Percentiles rank a stretch among this genome's conserved stretches.
These are phyloP conservation scores for Penicillium cinerascens DNA, from an alignment of 495 filamentous ascomycete species.

Conservation along the genomic window DNA sequence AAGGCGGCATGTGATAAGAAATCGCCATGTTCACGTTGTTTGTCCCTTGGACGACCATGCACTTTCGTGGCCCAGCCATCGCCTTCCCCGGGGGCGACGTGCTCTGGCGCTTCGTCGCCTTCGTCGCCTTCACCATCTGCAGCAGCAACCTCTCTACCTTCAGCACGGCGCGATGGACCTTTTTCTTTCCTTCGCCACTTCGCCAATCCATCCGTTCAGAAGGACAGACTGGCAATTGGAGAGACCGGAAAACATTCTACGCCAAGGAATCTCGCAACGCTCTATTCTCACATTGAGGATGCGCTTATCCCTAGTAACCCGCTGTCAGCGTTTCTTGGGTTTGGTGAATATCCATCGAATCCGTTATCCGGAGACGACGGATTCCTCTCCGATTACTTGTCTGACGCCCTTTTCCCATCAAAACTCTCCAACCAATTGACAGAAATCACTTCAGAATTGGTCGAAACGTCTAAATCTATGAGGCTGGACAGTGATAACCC, in stretches of 20 bases:
- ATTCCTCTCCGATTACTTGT: slow-evolving; percentile 14
- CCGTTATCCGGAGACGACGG: slow-evolving; percentile 14
- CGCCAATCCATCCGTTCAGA: slow-evolving; percentile 30
- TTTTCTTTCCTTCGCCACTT: slow-evolving; percentile 37
- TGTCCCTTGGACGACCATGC: slow-evolving; percentile 21
- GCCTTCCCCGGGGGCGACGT: neutral
- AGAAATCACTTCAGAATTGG: slow-evolving; percentile 27
- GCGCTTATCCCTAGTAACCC: slow-evolving; percentile 26
- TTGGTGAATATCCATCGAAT: slow-evolving; percentile 15
- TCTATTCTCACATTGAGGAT: slow-evolving; percentile 33
- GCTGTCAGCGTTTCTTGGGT: slow-evolving; percentile 10
- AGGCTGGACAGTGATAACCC: neutral
- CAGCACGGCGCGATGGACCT: slow-evolving; percentile 20
- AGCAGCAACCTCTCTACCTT: slow-evolving; percentile 56
- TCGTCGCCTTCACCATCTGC: slow-evolving; percentile 49
- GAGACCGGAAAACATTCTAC: slow-evolving; percentile 34
- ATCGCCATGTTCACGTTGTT: slow-evolving; percentile 30
- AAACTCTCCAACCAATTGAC: slow-evolving; percentile 31
- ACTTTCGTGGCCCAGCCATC: slow-evolving; percentile 13
- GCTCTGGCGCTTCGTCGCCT: slow-evolving; percentile 5
- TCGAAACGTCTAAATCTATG: slow-evolving; percentile 37
- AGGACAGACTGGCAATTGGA: slow-evolving; percentile 35
- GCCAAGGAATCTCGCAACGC: slow-evolving; percentile 29
- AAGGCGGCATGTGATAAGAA: slow-evolving; percentile 32
- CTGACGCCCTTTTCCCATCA: slow-evolving; percentile 22